phyloP scores from a whole-genome alignment of 768 basidiomycete genomes.

The Dendrothele bispora region DNA sequence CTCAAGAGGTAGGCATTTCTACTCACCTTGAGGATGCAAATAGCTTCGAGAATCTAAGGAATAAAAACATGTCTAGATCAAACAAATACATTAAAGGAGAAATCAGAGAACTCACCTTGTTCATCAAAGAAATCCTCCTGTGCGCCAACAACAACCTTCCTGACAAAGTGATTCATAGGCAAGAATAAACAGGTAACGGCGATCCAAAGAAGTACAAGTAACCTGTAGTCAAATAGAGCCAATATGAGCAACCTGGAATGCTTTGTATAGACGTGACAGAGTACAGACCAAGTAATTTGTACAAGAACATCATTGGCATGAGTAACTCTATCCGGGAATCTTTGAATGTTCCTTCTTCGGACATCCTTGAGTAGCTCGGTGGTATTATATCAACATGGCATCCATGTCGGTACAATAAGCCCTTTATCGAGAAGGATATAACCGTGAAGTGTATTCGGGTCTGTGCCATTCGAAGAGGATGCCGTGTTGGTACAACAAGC shows the following conservation, averaged over 20 bases:
- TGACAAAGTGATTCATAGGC: constrained; percentile 83
- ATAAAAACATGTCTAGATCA: neutral
- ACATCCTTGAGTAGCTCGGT: no score
- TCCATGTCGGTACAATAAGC: no score
- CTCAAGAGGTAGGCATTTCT: neutral
- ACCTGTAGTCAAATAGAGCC: constrained; percentile 27
- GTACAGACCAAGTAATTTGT: constrained; percentile 66
- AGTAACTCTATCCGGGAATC: constrained; percentile 78
- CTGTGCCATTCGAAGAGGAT: no score
- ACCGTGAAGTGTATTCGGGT: no score
- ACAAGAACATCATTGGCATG: constrained; percentile 75
- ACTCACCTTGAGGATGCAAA: constrained; percentile 80
- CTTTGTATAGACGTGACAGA: constrained; percentile 10
- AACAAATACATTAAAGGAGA: no score
- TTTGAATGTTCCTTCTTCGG: no score
- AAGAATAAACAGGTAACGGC: constrained; percentile 69
- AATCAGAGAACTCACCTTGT: constrained; percentile 43
- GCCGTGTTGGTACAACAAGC: no score
- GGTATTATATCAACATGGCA: no score
- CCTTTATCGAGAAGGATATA: no score
- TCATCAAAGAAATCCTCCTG: constrained; percentile 91
- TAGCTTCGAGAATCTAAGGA: constrained; percentile 75
- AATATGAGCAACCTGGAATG: neutral
- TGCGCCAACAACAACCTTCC: constrained; percentile 72
- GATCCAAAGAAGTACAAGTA: constrained; percentile 79